Conservation (phyloP, 306 rosid genomes). For the Hippophae tibetana region DNA sequence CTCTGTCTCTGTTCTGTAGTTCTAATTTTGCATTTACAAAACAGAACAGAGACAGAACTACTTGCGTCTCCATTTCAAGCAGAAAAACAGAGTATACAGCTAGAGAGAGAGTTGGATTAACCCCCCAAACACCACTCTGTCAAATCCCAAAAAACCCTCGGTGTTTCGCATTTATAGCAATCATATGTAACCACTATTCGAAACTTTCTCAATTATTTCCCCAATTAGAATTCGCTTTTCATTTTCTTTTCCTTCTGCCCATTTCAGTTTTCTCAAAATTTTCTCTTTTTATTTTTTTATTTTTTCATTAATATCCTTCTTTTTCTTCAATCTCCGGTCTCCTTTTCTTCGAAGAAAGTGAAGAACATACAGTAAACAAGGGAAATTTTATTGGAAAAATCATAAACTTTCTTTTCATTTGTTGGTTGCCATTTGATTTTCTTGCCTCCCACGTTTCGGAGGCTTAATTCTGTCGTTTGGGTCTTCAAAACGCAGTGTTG, state of each 20-base stretch:
- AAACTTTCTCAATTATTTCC: conserved; percentile 9
- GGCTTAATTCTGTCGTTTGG: no score
- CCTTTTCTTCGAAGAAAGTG: not conserved
- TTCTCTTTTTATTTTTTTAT: not conserved
- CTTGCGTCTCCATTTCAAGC: no score
- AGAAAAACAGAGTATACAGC: no score
- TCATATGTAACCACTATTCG: conserved; percentile 26
- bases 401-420: no score
- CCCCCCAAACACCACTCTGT: conserved; percentile 18
- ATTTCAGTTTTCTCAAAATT: not conserved
- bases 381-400: no score
- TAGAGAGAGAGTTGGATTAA: not conserved
- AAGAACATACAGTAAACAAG: no score
- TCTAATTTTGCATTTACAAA: no score
- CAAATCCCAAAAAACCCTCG: conserved; percentile 16
- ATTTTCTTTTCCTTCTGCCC: not conserved
- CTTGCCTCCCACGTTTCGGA: no score
- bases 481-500: not conserved
- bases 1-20: no score
- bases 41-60: no score
- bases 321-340: not conserved
- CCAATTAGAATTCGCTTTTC: conserved; percentile 18
- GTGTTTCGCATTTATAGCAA: conserved; percentile 27
- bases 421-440: no score
- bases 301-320: conserved; percentile 12